A percentile compares a stretch with the other conserved stretches of the same genome.
These are phyloP conservation scores for Debaryomyces tyrocola DNA, from an alignment of 805 yeast genomes.

Conservation along the genomic window DNA sequence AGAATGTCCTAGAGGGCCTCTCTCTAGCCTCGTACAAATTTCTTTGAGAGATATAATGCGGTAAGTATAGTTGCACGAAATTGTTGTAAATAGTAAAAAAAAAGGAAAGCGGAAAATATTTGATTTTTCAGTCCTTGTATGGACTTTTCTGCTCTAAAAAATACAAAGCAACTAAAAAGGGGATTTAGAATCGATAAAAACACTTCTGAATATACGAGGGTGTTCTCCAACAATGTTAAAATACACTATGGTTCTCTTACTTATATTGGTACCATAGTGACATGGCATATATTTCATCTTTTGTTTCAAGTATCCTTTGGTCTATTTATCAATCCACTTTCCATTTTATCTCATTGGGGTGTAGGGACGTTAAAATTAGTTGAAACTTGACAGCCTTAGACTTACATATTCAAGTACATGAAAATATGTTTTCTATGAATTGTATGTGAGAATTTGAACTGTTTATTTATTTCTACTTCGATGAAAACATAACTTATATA, in stretches of 20 bases:
- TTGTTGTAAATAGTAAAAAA: background rate
- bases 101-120: background rate
- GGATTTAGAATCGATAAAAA: background rate
- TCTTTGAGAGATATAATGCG: background rate
- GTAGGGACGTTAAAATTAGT: no score
- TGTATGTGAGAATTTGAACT: no score
- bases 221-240: background rate
- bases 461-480: no score
- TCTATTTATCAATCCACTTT: conserved; percentile 7
- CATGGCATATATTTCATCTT: background rate
- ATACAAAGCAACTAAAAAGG: background rate
- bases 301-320: background rate
- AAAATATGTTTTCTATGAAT: no score
- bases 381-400: no score
- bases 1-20: background rate
- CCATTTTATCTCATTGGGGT: background rate
- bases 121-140: background rate
- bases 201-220: background rate
- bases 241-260: background rate
- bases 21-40: background rate
- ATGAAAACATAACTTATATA: no score
- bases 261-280: background rate
- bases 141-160: background rate
- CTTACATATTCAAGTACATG: no score
- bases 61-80: background rate